These are phyloP conservation scores for Quambalaria eucalypti DNA, from an alignment of 1,284 basidiomycete genomes.

Conservation along the genomic window DNA sequence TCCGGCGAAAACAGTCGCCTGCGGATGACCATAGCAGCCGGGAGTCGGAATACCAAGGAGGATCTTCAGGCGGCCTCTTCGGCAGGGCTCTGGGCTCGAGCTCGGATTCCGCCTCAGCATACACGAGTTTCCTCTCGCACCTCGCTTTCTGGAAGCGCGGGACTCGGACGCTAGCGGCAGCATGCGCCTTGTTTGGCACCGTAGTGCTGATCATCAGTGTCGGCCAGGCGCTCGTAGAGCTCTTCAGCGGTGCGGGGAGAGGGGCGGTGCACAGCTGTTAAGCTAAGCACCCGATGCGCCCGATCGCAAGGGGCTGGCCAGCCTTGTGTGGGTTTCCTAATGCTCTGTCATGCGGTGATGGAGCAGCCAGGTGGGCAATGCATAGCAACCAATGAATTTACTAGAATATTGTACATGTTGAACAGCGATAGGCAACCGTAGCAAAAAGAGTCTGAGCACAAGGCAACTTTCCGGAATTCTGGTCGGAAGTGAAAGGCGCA, in stretches of 20 bases:
- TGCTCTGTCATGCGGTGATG: too few relatives aligned
- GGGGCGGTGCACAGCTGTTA: not conserved
- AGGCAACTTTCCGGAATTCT: too few relatives aligned
- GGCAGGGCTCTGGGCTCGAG: not conserved
- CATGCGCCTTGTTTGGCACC: slow-evolving; percentile 38
- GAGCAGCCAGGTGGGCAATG: too few relatives aligned
- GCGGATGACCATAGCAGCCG: not conserved
- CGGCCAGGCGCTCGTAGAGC: not conserved
- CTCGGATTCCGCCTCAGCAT: too few relatives aligned
- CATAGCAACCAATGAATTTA: too few relatives aligned
- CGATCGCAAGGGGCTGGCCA: too few relatives aligned
- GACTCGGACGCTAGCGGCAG: slow-evolving; percentile 37
- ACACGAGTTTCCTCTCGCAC: not conserved
- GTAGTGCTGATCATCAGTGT: slow-evolving; percentile 30
- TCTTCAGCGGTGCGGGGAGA: not conserved
- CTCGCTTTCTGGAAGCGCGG: slow-evolving; percentile 32
- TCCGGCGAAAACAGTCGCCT: not conserved
- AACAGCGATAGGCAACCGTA: too few relatives aligned
- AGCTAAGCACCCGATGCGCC: too few relatives aligned
- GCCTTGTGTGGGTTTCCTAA: too few relatives aligned
- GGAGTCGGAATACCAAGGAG: not conserved
- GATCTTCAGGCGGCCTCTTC: not conserved
- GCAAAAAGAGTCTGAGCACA: too few relatives aligned
- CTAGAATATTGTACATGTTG: too few relatives aligned
- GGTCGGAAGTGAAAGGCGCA: too few relatives aligned